Evolutionary conservation across 139 green algal genomes (phyloP).

Genomic region (Haematococcus lacustris): DNA sequence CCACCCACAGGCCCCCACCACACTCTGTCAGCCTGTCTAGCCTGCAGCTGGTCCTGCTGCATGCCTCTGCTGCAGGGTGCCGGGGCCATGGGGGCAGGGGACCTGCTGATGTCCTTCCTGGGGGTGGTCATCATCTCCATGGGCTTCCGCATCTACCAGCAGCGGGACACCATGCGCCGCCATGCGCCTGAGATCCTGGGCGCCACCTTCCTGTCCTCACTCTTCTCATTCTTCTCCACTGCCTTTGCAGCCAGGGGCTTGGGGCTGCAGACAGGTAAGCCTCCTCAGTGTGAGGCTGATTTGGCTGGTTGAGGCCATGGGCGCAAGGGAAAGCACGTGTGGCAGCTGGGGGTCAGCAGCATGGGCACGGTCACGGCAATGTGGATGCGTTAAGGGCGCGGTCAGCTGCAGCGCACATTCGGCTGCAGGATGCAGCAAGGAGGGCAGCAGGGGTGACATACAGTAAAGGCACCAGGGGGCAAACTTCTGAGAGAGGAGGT

Average conservation of each 20-base stretch:
- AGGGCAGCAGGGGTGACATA: too few relatives aligned
- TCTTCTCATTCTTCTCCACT: constrained; percentile 74
- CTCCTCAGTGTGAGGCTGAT: background rate
- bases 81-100: constrained; percentile 55
- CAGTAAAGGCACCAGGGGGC: too few relatives aligned
- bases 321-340: background rate
- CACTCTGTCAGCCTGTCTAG: too few relatives aligned
- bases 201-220: constrained; percentile 46
- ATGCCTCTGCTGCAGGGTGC: constrained; percentile 36
- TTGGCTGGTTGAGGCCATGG: background rate
- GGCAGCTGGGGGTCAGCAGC: background rate
- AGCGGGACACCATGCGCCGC: constrained; percentile 68
- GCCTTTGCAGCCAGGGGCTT: constrained; percentile 48
- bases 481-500: too few relatives aligned
- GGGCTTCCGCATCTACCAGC: constrained; percentile 62
- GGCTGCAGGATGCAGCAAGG: too few relatives aligned
- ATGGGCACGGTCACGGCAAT: background rate
- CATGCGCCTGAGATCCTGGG: constrained; percentile 80
- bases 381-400: background rate
- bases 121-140: constrained; percentile 83
- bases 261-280: constrained; percentile 41
- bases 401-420: background rate
- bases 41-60: too few relatives aligned
- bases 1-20: too few relatives aligned
- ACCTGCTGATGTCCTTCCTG: constrained; percentile 80